Base-by-base conservation (phyloP, 1,139 yeast genomes). In the Yamadazyma trypodendri region DNA sequence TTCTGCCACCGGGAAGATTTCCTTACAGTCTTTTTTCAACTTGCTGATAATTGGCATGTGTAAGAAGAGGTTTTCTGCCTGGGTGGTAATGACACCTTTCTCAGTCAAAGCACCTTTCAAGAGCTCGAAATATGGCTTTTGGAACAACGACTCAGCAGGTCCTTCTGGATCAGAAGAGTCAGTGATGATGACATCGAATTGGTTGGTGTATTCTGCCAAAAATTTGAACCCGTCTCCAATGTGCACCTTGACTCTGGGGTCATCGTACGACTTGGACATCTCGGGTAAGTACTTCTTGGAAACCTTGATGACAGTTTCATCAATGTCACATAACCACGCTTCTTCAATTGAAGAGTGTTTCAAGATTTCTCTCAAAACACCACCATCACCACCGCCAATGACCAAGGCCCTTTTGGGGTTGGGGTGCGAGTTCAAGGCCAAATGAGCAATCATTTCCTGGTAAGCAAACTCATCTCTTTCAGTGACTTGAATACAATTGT, bases 91-190 rank as follows among this genome's bases (percentile, higher is more conserved):
- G 42, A 89, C 92, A 57, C 97, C 97, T 57, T 85, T 79, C 50
- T 77, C 84, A 42, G 92, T 85, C 52, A 89, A 75, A 17, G 97
- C 96, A 49, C 78, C 80, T 57, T 73, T 70, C 65, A 89, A 74
- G 54, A 89, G 74, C 63, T 83, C 74, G 63, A 88, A 89, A 73
- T 88, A 89, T 24, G 87, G 86, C 58, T 83, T 80, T 65, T 87
- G 90, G 77, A 89, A 89, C 44, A 89, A 75, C 21, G 84, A 74
- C 60, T 83, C 95, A 36, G 97, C 97, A 28, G 97, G 97, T 40
- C 97, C 97, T 62, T 89, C 97, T 34, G 97, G 97, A 61, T 89
- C 97, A 27, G 96, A 86, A 12, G 96, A 87, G 61, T 89, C 97
- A 35, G 96, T 87, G 61, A 89, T 82, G 58, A 89, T 88, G 30